Conservation (phyloP, 164 flowering plant species). For the Cinnamomum chago region DNA sequence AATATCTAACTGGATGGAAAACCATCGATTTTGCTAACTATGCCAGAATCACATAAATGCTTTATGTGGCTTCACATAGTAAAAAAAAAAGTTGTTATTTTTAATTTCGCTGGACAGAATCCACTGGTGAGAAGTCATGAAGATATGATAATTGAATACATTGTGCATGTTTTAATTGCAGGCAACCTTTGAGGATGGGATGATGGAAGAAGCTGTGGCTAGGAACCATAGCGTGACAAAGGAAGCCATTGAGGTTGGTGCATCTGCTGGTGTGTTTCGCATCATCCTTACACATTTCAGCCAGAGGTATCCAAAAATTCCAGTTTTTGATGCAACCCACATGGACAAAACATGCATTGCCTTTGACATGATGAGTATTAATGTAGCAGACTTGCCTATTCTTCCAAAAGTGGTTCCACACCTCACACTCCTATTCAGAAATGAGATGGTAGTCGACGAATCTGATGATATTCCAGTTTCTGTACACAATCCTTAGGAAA, state of each 20-base stretch:
- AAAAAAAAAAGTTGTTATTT: too few relatives aligned
- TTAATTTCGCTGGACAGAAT: too few relatives aligned
- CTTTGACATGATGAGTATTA: slow-evolving; percentile 96
- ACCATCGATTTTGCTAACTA: too few relatives aligned
- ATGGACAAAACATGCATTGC: slow-evolving; percentile 90
- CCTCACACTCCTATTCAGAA: slow-evolving; percentile 69
- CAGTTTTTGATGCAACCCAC: slow-evolving; percentile 71
- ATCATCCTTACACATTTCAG: slow-evolving; percentile 95
- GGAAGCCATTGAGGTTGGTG: slow-evolving; percentile 88
- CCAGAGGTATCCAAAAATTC: slow-evolving; percentile 96
- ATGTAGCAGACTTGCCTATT: slow-evolving; percentile 81
- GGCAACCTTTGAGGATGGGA: slow-evolving; percentile 96
- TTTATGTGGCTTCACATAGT: too few relatives aligned
- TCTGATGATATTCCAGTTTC: slow-evolving; percentile 37
- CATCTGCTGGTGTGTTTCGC: slow-evolving; percentile 68
- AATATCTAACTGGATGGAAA: too few relatives aligned
- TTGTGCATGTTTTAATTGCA: slow-evolving; percentile 22
- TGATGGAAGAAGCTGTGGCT: slow-evolving; percentile 84
- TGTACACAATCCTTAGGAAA: background rate
- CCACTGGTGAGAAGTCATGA: too few relatives aligned
- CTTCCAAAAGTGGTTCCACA: slow-evolving; percentile 81
- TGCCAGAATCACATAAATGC: too few relatives aligned
- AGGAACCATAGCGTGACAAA: slow-evolving; percentile 93
- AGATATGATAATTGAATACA: too few relatives aligned
- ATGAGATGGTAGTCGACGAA: slow-evolving; percentile 66